These are phyloP conservation scores for Paraconiothyrium brasiliense DNA, from an alignment of 2,329 filamentous ascomycete species.

Conservation along the genomic window DNA sequence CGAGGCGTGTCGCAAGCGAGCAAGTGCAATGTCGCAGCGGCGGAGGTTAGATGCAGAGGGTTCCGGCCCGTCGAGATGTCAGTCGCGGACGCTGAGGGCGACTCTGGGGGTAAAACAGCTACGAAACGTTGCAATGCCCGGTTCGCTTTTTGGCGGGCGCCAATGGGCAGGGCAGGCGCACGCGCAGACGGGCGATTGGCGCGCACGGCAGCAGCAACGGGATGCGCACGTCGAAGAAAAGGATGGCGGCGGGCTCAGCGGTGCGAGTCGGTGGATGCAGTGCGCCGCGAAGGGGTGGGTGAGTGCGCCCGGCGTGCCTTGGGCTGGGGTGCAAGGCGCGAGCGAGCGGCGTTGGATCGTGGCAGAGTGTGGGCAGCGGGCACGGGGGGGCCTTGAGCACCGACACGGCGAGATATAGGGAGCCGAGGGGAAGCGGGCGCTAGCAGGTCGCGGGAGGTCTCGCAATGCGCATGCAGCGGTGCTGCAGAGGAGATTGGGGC, in stretches of 20 bases:
- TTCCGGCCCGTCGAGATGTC: slow-evolving; percentile 27
- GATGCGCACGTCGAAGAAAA: slow-evolving; percentile 19
- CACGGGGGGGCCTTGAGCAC: slow-evolving; percentile 14
- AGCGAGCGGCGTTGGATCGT: slow-evolving; percentile 1
- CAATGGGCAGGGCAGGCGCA: slow-evolving; percentile 24
- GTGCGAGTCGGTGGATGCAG: not conserved
- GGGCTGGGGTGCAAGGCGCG: slow-evolving; percentile 18
- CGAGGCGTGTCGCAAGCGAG: slow-evolving; percentile 31
- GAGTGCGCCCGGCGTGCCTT: slow-evolving; percentile 14
- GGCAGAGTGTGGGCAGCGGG: slow-evolving; percentile 23
- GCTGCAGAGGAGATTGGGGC: slow-evolving; percentile 27
- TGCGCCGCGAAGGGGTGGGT: not conserved
- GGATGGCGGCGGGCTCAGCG: slow-evolving; percentile 23
- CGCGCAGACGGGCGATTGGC: slow-evolving; percentile 35
- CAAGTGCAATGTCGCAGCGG: slow-evolving; percentile 27
- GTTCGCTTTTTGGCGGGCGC: slow-evolving; percentile 23
- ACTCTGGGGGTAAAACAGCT: slow-evolving; percentile 42
- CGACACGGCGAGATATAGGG: slow-evolving; percentile 18
- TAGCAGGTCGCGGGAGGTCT: slow-evolving; percentile 30
- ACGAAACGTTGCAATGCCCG: slow-evolving; percentile 47
- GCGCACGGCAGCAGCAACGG: slow-evolving; percentile 29
- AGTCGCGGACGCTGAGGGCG: slow-evolving; percentile 26
- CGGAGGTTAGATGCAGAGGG: slow-evolving; percentile 32
- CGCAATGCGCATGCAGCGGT: slow-evolving; percentile 40
- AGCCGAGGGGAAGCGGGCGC: slow-evolving; percentile 32